Base-by-base conservation (phyloP, 73 alveolate genomes). In the Blepharisma japonicum region DNA sequence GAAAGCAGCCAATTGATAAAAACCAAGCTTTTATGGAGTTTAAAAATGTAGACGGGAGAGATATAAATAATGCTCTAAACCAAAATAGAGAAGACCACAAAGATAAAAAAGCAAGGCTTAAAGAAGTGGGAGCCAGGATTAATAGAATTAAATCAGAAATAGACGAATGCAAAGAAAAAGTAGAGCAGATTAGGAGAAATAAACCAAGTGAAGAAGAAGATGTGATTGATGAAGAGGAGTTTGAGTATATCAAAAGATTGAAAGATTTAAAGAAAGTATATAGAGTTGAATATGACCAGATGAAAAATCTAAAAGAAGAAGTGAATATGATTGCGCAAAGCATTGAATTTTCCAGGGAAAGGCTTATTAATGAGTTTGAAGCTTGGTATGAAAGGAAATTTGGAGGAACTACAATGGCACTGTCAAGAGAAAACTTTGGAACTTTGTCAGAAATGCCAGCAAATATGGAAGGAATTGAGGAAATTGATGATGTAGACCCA, bases 191-290 rank as follows among this genome's bases (percentile, higher is more conserved):
- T 77, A 88, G 92, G 72, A 91, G 86, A 68, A 94, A 89, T 71
- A 96, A 89, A 79, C 83, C 82, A 66, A 84, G 88, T 68, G 90
- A 90, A 89, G 94, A 66, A 78, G 78, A 55, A 84, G 96, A 92
- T 6, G 89, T 96, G 7, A 96, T 95, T 55, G 99, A 96, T 81
- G 99, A 96, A 85, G 99, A 95, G 80, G 99, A 96, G 83, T 91
- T 91, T 68, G 85, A 71, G 70, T 84, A 91, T 53, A 80, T 96
- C 68, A 89, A 93, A 77, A 92, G 91, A 74, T 81, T 96, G 56
- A 96, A 96, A 84, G 98, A 94, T 55, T 68, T 84, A 55, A 96
- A 95, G 91, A 92, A 84, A 76, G 76, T 55, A 77, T 93, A 92
- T 78, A 90, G 95, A 85, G 94, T 86, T 47, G 88, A 96, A 48